Evolutionary conservation across 805 yeast species (phyloP).

Genomic region (Brettanomyces custersianus): DNA sequence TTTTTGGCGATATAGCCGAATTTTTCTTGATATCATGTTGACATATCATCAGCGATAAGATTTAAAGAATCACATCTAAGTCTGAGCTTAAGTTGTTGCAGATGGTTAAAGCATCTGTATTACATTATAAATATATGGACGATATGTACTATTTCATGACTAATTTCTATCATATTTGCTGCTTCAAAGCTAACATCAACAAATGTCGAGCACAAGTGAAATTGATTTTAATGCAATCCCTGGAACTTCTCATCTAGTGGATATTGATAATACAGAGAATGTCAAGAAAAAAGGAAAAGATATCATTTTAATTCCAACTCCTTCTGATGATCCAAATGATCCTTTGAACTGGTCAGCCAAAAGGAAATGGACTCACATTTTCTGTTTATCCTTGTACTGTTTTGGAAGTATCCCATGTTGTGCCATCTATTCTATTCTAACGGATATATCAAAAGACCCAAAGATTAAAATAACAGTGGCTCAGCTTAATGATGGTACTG

Average conservation of each 20-base stretch:
- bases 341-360: constrained; percentile 53
- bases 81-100: too few relatives aligned
- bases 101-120: too few relatives aligned
- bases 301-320: constrained; percentile 54
- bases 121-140: too few relatives aligned
- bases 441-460: constrained; percentile 21
- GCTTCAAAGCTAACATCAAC: too few relatives aligned
- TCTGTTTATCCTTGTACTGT: constrained; percentile 33
- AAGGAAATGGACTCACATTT: constrained; percentile 39
- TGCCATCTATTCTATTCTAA: constrained; percentile 14
- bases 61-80: too few relatives aligned
- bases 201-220: too few relatives aligned
- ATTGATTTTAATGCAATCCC: constrained; percentile 33
- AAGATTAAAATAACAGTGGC: constrained; percentile 16
- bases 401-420: constrained; percentile 19
- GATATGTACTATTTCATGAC: too few relatives aligned
- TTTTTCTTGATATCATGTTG: too few relatives aligned
- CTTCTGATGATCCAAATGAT: constrained; percentile 61
- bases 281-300: constrained; percentile 15
- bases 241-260: constrained; percentile 44
- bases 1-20: too few relatives aligned
- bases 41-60: too few relatives aligned
- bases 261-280: constrained; percentile 18
- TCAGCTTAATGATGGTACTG: constrained; percentile 30
- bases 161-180: too few relatives aligned